Percentiles rank a stretch among this genome's conserved stretches.
Evolutionary conservation across 2,329 filamentous ascomycete species (phyloP).

Genomic region (Periconia sp.): DNA sequence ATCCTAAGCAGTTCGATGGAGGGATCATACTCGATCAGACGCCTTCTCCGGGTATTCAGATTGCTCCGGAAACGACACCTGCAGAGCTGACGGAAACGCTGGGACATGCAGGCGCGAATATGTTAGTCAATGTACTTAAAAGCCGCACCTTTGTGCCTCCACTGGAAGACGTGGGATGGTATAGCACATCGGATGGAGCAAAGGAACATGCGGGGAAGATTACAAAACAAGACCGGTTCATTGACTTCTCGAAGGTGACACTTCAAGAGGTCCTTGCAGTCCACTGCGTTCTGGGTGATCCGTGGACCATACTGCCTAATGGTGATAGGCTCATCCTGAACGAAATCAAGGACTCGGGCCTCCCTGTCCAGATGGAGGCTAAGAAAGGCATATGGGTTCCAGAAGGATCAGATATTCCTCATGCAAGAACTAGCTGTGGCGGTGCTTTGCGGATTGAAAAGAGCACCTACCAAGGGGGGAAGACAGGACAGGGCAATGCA

Average conservation of each 20-base stretch:
- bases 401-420: background rate
- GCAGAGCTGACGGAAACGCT: slow-evolving; percentile 59
- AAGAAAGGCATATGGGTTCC: background rate
- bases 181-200: slow-evolving; percentile 22
- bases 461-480: slow-evolving; percentile 21
- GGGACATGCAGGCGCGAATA: slow-evolving; percentile 68
- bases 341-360: slow-evolving; percentile 7
- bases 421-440: background rate
- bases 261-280: slow-evolving; percentile 62
- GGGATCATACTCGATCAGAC: slow-evolving; percentile 75
- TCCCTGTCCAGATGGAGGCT: background rate
- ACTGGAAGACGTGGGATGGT: slow-evolving; percentile 47
- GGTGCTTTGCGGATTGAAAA: slow-evolving; percentile 1
- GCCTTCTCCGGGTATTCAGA: slow-evolving; percentile 58
- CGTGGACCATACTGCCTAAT: slow-evolving; percentile 63
- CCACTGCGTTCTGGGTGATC: slow-evolving; percentile 65
- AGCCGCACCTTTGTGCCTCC: slow-evolving; percentile 70
- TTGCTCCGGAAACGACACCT: slow-evolving; percentile 59
- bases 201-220: slow-evolving; percentile 74
- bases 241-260: slow-evolving; percentile 65
- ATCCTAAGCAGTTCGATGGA: slow-evolving; percentile 77
- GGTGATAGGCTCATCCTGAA: slow-evolving; percentile 35
- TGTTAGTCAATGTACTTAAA: slow-evolving; percentile 72
- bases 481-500: slow-evolving; percentile 14
- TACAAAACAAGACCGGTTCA: slow-evolving; percentile 64